Conservation (phyloP, 441 rosid species). For the Adansonia gregorii region DNA sequence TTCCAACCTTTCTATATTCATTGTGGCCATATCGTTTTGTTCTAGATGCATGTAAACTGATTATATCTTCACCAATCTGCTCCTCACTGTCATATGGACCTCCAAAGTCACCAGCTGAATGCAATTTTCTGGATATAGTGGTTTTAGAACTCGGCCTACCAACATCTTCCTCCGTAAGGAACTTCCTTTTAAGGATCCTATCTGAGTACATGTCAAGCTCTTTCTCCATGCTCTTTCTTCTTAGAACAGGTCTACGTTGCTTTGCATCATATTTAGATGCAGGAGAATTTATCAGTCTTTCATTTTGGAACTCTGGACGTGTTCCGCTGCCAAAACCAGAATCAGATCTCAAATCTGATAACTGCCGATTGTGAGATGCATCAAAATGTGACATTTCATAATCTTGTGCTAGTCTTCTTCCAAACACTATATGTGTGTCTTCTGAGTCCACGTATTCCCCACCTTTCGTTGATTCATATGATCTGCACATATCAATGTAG, state of each 20-base stretch:
- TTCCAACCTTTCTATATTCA: slow-evolving; percentile 39
- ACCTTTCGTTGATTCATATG: slow-evolving; percentile 39
- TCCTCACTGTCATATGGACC: slow-evolving; percentile 44
- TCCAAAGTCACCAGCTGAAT: slow-evolving; percentile 38
- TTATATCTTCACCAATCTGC: slow-evolving; percentile 43
- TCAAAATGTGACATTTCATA: slow-evolving; percentile 37
- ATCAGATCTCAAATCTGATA: slow-evolving; percentile 44
- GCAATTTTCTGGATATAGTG: slow-evolving; percentile 40
- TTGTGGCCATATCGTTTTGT: slow-evolving; percentile 33
- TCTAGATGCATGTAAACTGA: slow-evolving; percentile 34
- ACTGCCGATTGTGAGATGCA: slow-evolving; percentile 34
- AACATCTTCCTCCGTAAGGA: slow-evolving; percentile 38
- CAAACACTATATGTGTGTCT: slow-evolving; percentile 35
- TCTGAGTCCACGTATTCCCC: slow-evolving; percentile 44
- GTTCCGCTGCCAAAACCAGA: slow-evolving; percentile 50
- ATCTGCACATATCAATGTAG: slow-evolving; percentile 38
- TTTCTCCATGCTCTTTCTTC: slow-evolving; percentile 46
- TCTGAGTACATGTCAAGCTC: slow-evolving; percentile 41
- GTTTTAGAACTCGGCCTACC: slow-evolving; percentile 38
- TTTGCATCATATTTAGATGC: slow-evolving; percentile 40
- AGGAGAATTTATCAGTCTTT: slow-evolving; percentile 36
- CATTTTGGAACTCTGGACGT: slow-evolving; percentile 43
- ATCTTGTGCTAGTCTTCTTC: slow-evolving; percentile 41
- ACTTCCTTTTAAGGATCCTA: slow-evolving; percentile 42
- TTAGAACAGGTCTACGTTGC: slow-evolving; percentile 35